Conservation (phyloP, 441 rosid species). For the Breynia disticha region DNA sequence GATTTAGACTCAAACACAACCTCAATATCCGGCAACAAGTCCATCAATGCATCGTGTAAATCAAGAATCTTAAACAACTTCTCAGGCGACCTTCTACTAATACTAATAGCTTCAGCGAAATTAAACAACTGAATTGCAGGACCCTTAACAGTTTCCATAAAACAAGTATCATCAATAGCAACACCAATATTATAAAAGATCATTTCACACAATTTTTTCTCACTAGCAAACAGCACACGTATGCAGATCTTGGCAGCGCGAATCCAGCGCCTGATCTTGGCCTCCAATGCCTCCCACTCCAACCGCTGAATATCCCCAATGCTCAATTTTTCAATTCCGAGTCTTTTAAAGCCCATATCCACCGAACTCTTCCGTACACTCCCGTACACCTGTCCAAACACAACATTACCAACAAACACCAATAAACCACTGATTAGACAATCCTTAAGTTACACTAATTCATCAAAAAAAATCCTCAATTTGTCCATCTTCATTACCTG, state of each 20-base stretch:
- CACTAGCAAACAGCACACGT: conserved; percentile 47
- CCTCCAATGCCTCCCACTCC: conserved; percentile 66
- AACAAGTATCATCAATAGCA: conserved; percentile 31
- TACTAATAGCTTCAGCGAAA: conserved; percentile 71
- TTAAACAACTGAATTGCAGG: conserved; percentile 60
- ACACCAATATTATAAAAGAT: conserved; percentile 40
- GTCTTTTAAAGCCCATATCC: conserved; percentile 39
- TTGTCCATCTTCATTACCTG: too few species aligned
- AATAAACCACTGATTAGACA: too few species aligned
- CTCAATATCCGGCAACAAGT: conserved; percentile 39
- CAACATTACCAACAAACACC: too few species aligned
- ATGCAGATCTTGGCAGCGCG: conserved; percentile 52
- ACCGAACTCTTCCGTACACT: conserved; percentile 43
- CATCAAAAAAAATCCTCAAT: too few species aligned
- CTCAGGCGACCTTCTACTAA: conserved; percentile 72
- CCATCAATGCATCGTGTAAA: conserved; percentile 63
- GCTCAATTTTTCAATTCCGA: conserved; percentile 67
- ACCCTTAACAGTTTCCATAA: conserved; percentile 46
- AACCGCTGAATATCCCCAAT: conserved; percentile 73
- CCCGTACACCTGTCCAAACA: too few species aligned
- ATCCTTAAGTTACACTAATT: too few species aligned
- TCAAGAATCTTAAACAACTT: conserved; percentile 80
- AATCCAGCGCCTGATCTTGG: conserved; percentile 65
- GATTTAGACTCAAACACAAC: conserved; percentile 40
- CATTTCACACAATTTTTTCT: conserved; percentile 42